Evolutionary conservation across 352 stramenopile genomes (phyloP).

Genomic region (Globisporangium irregulare): DNA sequence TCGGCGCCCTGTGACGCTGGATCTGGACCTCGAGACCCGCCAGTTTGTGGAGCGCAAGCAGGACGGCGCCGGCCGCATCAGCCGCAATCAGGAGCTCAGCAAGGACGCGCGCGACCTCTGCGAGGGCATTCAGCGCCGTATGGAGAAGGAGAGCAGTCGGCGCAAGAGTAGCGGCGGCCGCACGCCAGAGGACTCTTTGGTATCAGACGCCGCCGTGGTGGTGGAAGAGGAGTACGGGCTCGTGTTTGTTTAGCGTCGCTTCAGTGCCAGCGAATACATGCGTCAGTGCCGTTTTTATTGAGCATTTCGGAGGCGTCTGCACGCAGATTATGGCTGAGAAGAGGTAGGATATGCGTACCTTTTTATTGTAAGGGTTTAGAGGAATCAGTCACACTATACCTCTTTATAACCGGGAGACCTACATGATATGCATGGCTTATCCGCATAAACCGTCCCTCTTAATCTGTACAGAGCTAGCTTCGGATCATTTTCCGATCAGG

Average conservation of each 20-base stretch:
- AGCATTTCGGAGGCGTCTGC: background rate
- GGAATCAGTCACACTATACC: too few relatives aligned
- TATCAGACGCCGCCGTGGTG: constrained; percentile 18
- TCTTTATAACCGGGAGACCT: too few relatives aligned
- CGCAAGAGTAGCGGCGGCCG: constrained; percentile 2
- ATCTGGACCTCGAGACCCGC: constrained; percentile 44
- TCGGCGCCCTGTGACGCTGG: constrained; percentile 35
- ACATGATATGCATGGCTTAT: too few relatives aligned
- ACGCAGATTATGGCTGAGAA: background rate
- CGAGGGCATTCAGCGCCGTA: constrained; percentile 41
- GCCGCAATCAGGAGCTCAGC: constrained; percentile 50
- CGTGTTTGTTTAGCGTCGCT: constrained; percentile 37
- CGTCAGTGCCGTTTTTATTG: background rate
- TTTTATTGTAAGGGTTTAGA: background rate
- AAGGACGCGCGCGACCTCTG: constrained; percentile 54
- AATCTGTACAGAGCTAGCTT: background rate
- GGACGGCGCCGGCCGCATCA: constrained; percentile 19
- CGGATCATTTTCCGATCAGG: background rate
- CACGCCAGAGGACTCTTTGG: constrained; percentile 2
- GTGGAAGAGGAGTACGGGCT: constrained; percentile 50
- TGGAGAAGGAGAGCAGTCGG: constrained; percentile 30
- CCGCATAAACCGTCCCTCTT: background rate
- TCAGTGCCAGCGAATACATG: constrained; percentile 1
- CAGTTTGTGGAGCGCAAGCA: constrained; percentile 28
- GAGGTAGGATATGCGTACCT: background rate